Percentiles rank a stretch among this genome's conserved stretches.
Evolutionary conservation across 108 stramenopile genomes (phyloP).

Genomic region (Cyclotella baltica): DNA sequence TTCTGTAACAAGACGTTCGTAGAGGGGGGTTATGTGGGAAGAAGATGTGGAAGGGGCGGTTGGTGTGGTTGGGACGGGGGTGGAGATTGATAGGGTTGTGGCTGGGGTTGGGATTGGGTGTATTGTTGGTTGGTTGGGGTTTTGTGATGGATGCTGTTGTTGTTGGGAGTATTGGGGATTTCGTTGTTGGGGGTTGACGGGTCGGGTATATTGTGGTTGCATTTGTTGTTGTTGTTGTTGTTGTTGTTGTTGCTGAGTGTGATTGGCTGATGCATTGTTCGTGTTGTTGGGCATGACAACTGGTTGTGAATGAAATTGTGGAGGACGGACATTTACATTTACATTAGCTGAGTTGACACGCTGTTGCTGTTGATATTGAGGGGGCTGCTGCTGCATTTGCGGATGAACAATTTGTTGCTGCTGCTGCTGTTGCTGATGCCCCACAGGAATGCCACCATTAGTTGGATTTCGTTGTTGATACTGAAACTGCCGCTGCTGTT

Average conservation of each 20-base stretch:
- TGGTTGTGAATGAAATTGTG: conserved; percentile 4
- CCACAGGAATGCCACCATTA: background rate
- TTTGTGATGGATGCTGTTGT: conserved; percentile 7
- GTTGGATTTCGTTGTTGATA: conserved; percentile 12
- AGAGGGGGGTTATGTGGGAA: conserved; percentile 58
- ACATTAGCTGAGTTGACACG: background rate
- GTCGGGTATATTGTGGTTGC: conserved; percentile 14
- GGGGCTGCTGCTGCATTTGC: background rate
- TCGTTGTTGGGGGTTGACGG: conserved; percentile 8
- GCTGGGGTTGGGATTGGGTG: conserved; percentile 12
- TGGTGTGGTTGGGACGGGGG: conserved; percentile 10
- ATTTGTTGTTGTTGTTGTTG: conserved; percentile 31
- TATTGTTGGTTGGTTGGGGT: conserved; percentile 1
- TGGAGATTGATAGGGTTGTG: conserved; percentile 19
- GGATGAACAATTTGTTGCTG: background rate
- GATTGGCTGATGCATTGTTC: background rate
- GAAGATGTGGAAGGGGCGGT: conserved; percentile 5
- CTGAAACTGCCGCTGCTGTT: conserved; percentile 14
- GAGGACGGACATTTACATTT: conserved; percentile 7
- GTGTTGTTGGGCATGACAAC: conserved; percentile 16
- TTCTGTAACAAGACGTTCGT: conserved; percentile 61
- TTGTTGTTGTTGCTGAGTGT: conserved; percentile 14
- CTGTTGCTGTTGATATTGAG: conserved; percentile 15
- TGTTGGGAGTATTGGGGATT: conserved; percentile 15
- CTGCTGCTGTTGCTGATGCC: conserved; percentile 3